These are phyloP conservation scores for Claviceps maximensis DNA, from an alignment of 2,329 filamentous ascomycete genomes.

Conservation along the genomic window DNA sequence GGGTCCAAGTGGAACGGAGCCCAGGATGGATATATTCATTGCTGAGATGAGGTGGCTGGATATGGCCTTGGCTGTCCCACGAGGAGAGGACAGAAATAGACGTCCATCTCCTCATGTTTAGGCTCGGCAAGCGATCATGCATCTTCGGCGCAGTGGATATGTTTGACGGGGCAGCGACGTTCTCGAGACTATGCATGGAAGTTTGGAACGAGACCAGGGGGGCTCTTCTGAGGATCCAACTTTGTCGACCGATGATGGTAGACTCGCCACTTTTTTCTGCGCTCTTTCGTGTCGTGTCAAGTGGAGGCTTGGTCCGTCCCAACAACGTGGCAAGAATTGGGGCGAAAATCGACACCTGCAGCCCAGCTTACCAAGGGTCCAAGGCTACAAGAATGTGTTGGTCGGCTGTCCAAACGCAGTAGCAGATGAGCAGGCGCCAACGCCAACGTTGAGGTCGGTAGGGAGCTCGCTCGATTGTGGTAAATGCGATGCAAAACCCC, in stretches of 20 bases:
- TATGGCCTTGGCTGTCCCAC: background rate
- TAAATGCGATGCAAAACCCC: background rate
- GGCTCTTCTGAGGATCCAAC: background rate
- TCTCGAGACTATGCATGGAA: background rate
- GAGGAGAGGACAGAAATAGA: background rate
- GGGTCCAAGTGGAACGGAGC: too few species aligned
- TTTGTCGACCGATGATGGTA: too few species aligned
- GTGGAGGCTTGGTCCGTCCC: too few species aligned
- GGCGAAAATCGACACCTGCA: too few species aligned
- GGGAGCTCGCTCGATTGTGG: background rate
- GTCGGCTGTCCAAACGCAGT: too few species aligned
- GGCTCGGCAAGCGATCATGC: background rate
- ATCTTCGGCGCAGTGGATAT: background rate
- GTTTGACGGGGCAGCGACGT: background rate
- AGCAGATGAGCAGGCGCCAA: too few species aligned
- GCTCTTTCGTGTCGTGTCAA: too few species aligned
- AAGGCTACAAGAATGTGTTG: too few species aligned
- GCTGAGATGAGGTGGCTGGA: background rate
- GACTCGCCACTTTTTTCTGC: too few species aligned
- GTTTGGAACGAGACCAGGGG: background rate
- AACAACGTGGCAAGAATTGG: too few species aligned
- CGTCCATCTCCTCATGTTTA: background rate
- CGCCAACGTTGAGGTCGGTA: too few species aligned
- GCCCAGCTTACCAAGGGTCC: too few species aligned
- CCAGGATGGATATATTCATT: background rate